Evolutionary conservation across 2,329 filamentous ascomycete genomes (phyloP).

Genomic region (Colletotrichum sp.): DNA sequence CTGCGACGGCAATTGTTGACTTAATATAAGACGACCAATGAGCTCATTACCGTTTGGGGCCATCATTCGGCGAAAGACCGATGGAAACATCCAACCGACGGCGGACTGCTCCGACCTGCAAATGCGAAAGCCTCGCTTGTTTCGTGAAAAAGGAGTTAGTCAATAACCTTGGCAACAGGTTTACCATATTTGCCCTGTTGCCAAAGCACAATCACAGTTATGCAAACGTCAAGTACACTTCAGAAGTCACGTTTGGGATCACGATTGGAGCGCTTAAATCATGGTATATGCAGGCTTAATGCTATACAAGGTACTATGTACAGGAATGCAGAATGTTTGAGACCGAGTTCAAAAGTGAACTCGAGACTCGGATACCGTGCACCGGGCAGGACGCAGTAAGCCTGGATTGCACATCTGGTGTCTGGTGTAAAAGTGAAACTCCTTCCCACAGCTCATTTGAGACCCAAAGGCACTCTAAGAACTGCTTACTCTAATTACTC

Average conservation of each 20-base stretch:
- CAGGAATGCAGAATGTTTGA: slow-evolving; percentile 11
- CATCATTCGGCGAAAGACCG: neutral
- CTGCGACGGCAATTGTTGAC: neutral
- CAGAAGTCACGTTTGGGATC: neutral
- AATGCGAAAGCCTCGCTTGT: neutral
- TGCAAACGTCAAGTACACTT: neutral
- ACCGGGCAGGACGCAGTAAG: slow-evolving; percentile 11
- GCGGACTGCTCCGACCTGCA: neutral
- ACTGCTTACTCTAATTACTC: neutral
- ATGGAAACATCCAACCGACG: neutral
- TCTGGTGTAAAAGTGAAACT: slow-evolving; percentile 5
- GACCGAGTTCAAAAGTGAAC: neutral
- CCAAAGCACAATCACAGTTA: rapidly evolving
- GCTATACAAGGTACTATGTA: slow-evolving; percentile 19
- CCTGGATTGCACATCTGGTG: slow-evolving; percentile 15
- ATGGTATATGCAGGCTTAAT: slow-evolving; percentile 20
- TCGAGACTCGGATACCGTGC: neutral
- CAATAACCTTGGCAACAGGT: too few species aligned
- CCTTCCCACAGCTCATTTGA: neutral
- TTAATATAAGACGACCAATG: neutral
- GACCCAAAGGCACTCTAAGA: neutral
- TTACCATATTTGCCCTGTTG: rapidly evolving
- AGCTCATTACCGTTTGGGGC: neutral
- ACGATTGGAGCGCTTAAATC: neutral
- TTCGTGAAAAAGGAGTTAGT: neutral